phyloP scores from a whole-genome alignment of 345 rosid species.

The Capsella bursapastoris region DNA sequence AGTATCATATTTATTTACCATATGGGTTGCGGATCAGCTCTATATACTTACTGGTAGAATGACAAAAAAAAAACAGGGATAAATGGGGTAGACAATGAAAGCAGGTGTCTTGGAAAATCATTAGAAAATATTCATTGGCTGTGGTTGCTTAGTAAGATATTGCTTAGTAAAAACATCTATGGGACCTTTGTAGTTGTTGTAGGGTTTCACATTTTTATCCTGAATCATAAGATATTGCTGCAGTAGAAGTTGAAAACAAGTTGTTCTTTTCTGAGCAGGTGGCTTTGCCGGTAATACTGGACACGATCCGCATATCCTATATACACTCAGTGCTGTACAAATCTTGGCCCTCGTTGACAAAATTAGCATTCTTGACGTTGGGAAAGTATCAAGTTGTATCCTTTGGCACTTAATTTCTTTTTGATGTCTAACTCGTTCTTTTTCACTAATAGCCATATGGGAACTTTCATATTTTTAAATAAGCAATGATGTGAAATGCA shows the following conservation, averaged over 20 bases:
- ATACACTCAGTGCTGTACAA: slow-evolving; percentile 89
- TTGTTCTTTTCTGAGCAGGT: slow-evolving; percentile 54
- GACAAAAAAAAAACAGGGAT: background rate
- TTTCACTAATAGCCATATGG: background rate
- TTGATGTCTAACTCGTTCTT: slow-evolving; percentile 12
- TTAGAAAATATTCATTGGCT: background rate
- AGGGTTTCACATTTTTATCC: background rate
- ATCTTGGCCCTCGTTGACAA: slow-evolving; percentile 78
- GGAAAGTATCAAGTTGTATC: slow-evolving; percentile 85
- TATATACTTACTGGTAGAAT: slow-evolving; percentile 6
- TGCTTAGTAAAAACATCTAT: no score
- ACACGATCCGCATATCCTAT: slow-evolving; percentile 81
- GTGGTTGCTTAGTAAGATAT: no score
- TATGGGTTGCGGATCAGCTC: background rate
- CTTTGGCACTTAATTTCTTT: slow-evolving; percentile 43
- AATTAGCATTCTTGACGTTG: slow-evolving; percentile 64
- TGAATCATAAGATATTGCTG: background rate
- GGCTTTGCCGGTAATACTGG: slow-evolving; percentile 96
- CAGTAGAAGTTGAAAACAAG: background rate
- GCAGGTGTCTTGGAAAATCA: background rate
- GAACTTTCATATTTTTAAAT: background rate
- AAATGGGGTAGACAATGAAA: slow-evolving; percentile 19
- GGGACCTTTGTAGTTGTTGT: slow-evolving; percentile 12
- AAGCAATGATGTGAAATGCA: background rate
- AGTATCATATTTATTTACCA: background rate